Evolutionary conservation across 2,329 filamentous ascomycete species (phyloP), one percentile per base, ranked within the genome.

Genomic region (Amesomyces nigricolor): DNA sequence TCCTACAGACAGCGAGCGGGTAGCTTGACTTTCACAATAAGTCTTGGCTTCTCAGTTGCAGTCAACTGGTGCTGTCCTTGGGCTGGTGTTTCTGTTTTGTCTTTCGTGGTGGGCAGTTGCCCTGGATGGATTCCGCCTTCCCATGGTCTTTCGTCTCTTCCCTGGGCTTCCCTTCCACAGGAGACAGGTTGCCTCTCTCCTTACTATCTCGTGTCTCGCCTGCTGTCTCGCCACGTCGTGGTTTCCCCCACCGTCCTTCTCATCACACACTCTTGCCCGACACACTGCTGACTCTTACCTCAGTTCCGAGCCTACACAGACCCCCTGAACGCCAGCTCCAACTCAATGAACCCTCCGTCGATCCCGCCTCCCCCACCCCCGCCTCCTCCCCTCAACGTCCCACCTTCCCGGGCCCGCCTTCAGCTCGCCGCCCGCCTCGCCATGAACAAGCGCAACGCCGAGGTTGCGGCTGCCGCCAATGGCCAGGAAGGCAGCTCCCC

Each of bases 401-500:
- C 88, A 0, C 91, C 92, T 2, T 95, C 90, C 7, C 84, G 92
- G 51, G 92, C 92, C 7, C 84, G 92, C 49, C 79, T 90, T 53
- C 90, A 95, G 70, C 81, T 97, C n/a, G 91, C 91, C n/a, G 88
- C 89, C 11, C 84, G 91, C 11, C 78, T 97, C 65, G 82, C 89
- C 2, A 82, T 87, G 71, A 87, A 89, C 62, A 86, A 89, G 69
- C 82, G 83, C 61, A 76, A 72, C 45, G 72, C 75, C 19, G 72
- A 77, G 5, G 71, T 75, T 22, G 72, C 72, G 1, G 49, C 53
- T 1, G 65, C 76, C 1, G 71, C 71, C 1, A 62, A 70, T 11
- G 69, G 68, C 3, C 68, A 72, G 7, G 75, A 76, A 22, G 71
- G 72, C 22, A 71, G 70, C 39, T 57, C 51, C 13, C 53, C 47